Conservation (phyloP, 2,329 filamentous ascomycete genomes). For the Fusarium piperis region DNA sequence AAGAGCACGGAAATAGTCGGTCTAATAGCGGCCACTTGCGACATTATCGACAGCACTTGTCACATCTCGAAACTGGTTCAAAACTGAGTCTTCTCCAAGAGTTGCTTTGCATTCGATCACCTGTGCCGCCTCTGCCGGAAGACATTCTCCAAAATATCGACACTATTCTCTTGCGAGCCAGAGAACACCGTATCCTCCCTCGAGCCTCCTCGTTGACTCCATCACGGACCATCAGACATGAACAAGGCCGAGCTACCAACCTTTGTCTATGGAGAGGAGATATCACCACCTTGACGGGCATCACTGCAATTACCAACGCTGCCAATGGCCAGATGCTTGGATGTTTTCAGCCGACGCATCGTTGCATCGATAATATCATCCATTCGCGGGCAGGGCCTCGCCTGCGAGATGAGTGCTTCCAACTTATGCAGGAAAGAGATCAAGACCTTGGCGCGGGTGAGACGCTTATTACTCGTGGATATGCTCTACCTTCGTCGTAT, state of each 20-base stretch:
- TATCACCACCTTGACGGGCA: constrained; percentile 23
- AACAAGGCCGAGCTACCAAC: not conserved
- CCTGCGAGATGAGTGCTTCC: constrained; percentile 29
- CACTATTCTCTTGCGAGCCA: not conserved
- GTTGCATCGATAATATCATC: constrained; percentile 40
- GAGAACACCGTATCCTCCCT: constrained; percentile 15
- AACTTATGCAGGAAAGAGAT: constrained; percentile 6
- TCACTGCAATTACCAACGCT: constrained; percentile 37
- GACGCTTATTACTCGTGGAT: constrained; percentile 11
- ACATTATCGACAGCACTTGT: constrained; percentile 23
- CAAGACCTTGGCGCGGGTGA: constrained; percentile 18
- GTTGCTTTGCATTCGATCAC: constrained; percentile 21
- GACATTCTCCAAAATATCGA: constrained; percentile 20
- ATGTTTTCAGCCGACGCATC: constrained; percentile 37
- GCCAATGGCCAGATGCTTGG: constrained; percentile 33
- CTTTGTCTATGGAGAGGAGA: constrained; percentile 34
- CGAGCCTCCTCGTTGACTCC: not conserved
- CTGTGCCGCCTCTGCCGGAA: constrained; percentile 11
- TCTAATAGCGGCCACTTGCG: not conserved
- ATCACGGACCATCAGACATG: not conserved
- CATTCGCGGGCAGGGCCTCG: constrained; percentile 33
- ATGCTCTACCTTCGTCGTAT: constrained; percentile 13
- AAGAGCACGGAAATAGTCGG: not conserved
- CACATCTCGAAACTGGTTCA: constrained; percentile 24
- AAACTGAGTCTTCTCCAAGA: constrained; percentile 25